Conservation (phyloP, 73 alveolate genomes). For the Uronychia binucleata region DNA sequence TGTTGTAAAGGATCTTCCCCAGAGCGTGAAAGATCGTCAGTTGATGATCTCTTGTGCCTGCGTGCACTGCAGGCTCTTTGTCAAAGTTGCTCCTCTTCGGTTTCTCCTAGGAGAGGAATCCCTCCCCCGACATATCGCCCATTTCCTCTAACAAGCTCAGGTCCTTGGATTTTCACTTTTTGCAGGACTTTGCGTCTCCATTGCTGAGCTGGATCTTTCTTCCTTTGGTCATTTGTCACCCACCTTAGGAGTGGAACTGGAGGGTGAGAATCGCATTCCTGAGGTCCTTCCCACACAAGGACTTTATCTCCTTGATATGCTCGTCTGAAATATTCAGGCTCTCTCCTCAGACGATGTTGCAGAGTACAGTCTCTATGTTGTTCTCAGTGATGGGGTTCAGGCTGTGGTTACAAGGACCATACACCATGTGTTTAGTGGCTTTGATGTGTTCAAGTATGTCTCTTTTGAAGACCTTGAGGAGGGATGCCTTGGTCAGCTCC, state of each 20-base stretch:
- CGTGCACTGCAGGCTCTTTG: neutral
- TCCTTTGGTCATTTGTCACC: neutral
- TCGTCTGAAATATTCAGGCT: neutral
- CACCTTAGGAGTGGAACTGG: constrained; percentile 37
- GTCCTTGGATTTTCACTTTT: neutral
- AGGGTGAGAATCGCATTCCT: constrained; percentile 48
- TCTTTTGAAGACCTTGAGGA: neutral
- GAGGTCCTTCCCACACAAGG: constrained; percentile 25
- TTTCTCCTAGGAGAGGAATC: neutral
- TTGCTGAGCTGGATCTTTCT: neutral
- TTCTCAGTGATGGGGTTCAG: constrained; percentile 55
- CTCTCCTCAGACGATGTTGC: constrained; percentile 2
- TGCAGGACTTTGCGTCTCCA: neutral
- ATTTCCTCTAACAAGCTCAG: neutral
- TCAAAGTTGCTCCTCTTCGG: neutral
- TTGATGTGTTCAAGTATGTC: neutral
- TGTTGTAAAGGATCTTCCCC: constrained; percentile 61
- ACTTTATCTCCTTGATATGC: constrained; percentile 6
- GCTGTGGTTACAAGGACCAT: neutral
- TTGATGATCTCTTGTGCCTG: constrained; percentile 14
- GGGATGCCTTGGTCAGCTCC: neutral
- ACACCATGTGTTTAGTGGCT: neutral
- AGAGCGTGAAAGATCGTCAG: constrained; percentile 55
- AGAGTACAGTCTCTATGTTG: constrained; percentile 18
- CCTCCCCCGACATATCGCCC: neutral